Evolutionary conservation across 306 rosid species (phyloP).

Genomic region (Cicer pinnatifidum): DNA sequence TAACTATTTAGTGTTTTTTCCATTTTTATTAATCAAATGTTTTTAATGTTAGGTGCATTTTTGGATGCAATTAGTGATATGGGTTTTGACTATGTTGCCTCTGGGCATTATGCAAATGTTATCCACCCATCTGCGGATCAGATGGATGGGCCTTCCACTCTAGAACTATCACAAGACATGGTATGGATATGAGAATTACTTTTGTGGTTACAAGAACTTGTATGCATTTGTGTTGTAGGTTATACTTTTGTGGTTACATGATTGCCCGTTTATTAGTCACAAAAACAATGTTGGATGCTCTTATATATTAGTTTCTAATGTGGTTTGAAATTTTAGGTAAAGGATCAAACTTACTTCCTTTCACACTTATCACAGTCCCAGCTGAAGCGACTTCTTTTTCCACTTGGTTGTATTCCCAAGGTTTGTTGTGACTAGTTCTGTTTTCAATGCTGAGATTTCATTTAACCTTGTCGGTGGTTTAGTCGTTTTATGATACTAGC

Average conservation of each 20-base stretch:
- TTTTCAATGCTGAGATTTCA: constrained; percentile 20
- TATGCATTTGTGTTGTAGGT: constrained; percentile 35
- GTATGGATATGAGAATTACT: constrained; percentile 50
- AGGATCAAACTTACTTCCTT: constrained; percentile 96
- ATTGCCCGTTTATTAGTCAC: neutral
- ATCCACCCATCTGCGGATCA: constrained; percentile 61
- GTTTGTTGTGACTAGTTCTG: constrained; percentile 54
- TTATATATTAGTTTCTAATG: constrained; percentile 33
- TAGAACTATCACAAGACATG: constrained; percentile 82
- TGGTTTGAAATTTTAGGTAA: constrained; percentile 63
- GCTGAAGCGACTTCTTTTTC: constrained; percentile 80
- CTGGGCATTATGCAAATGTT: constrained; percentile 94
- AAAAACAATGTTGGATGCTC: neutral
- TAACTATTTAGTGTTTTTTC: constrained; percentile 1
- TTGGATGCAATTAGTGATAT: constrained; percentile 78
- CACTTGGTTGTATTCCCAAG: constrained; percentile 87
- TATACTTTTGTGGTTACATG: constrained; percentile 16
- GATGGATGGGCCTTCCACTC: constrained; percentile 54
- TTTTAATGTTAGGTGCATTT: constrained; percentile 73
- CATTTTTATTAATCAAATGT: constrained; percentile 7
- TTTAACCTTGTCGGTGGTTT: constrained; percentile 17
- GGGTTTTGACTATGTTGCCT: constrained; percentile 89
- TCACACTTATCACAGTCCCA: constrained; percentile 88
- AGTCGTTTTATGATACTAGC: constrained; percentile 22
- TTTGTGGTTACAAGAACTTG: constrained; percentile 27